These are phyloP conservation scores for Botrytis galanthina DNA, from an alignment of 2,329 filamentous ascomycete genomes.

Conservation along the genomic window DNA sequence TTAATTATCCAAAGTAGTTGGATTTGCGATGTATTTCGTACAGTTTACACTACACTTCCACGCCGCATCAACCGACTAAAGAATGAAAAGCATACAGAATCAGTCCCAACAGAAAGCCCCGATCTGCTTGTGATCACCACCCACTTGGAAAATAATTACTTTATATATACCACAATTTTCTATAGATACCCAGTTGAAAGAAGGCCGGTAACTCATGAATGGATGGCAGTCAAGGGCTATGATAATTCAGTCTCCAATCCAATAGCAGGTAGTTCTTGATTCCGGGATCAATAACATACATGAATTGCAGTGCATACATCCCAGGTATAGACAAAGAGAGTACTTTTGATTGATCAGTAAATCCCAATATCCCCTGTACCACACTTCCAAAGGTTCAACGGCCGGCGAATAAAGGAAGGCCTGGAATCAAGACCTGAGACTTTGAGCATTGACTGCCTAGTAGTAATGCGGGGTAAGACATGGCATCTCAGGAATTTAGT, in stretches of 20 bases:
- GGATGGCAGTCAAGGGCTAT: background rate
- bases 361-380: background rate
- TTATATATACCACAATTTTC: background rate
- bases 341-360: background rate
- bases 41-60: background rate
- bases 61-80: background rate
- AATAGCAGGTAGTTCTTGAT: background rate
- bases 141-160: background rate
- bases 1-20: background rate
- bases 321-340: background rate
- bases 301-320: background rate
- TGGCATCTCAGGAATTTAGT: background rate
- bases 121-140: background rate
- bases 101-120: background rate
- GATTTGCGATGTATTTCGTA: background rate
- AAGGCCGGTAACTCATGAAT: background rate
- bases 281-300: background rate
- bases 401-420: background rate
- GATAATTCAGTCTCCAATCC: background rate
- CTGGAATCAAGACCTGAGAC: background rate
- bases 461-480: constrained; percentile 1
- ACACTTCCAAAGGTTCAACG: background rate
- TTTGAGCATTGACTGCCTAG: background rate
- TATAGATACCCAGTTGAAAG: background rate
- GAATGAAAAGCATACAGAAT: background rate